Evolutionary conservation across 169 alveolate genomes (phyloP), one percentile per base, ranked within the genome.

Genomic region (Theileria parva): DNA sequence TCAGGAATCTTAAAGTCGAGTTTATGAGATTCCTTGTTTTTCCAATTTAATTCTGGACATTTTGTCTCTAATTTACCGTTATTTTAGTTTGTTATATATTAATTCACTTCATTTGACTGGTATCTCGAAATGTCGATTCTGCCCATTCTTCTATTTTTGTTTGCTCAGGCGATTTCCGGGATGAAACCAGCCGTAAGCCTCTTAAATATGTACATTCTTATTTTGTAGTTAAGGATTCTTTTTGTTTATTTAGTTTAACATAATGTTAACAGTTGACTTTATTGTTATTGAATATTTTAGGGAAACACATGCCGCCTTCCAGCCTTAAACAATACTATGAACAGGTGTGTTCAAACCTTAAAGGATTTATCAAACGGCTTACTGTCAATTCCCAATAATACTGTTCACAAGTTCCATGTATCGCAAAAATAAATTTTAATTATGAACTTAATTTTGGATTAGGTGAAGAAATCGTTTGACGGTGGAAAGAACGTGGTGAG

Each of bases 391-490:
- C 79, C 5, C 11, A 50, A 69, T 4, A 60, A 69, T 27, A 69
- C 77, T 4, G 11, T 69, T 17, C 77, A 69, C 30, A 69, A 69
- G 11, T 69, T 66, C 8, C 4, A 37, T 8, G 48, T 37, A 37
- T 37, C 48, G 4, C 12, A 55, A 74, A 59, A 28, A 78, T 59
- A 67, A 21, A 75, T 67, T 67, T 9, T 19, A 50, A 4, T 6
- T 74, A n/a, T 13, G 4, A 19, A 17, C 4, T n/a, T 69, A n/a
- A 69, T 27, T 17, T 3, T 28, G 34, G 19, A 61, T 15, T 23
- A 69, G 77, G 19, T 69, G 48, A 69, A 12, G 69, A 69, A 69
- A 50, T 61, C 32, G 19, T 69, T 44, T 34, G 77, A 69, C 12
- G 4, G 61, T 23, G 77, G 66, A 19, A 34, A 44, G 4, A 3